A percentile compares a stretch with the other conserved stretches of the same genome.
phyloP scores from a whole-genome alignment of 495 filamentous ascomycete species.

The Hyaloscypha finlandica region DNA sequence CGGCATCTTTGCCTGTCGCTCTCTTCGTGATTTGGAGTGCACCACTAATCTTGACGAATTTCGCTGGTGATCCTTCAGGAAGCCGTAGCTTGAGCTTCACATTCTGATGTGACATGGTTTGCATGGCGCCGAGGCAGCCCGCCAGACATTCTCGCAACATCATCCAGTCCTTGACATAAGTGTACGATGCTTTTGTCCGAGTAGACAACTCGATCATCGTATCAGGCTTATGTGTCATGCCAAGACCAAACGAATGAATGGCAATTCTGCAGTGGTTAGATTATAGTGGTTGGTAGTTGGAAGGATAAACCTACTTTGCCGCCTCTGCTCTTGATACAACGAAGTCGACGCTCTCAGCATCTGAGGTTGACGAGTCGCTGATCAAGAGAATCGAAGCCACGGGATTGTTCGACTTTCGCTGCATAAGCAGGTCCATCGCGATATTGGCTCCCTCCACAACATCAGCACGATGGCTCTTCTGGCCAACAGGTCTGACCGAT shows the following conservation, averaged over 20 bases:
- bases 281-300: not conserved
- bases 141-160: conserved; percentile 98
- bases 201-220: conserved; percentile 98
- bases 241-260: conserved; percentile 95
- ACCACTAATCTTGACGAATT: conserved; percentile 98
- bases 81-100: conserved; percentile 94
- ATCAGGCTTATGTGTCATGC: conserved; percentile 96
- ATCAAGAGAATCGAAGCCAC: conserved; percentile 96
- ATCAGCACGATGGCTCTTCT: conserved; percentile 95
- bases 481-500: conserved; percentile 89
- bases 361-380: conserved; percentile 97
- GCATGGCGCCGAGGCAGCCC: conserved; percentile 90
- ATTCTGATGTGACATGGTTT: conserved; percentile 97
- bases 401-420: conserved; percentile 93
- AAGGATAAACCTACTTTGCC: conserved; percentile 71
- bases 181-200: conserved; percentile 94
- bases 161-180: conserved; percentile 99
- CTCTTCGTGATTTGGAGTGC: conserved; percentile 96
- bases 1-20: conserved; percentile 93
- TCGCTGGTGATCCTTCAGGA: conserved; percentile 94
- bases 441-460: conserved; percentile 98
- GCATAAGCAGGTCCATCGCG: conserved; percentile 98
- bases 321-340: conserved; percentile 97
- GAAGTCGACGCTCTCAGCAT: conserved; percentile 95
- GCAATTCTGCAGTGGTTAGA: conserved; percentile 62